Percentiles rank a stretch among this genome's conserved stretches.
Evolutionary conservation across 805 yeast species (phyloP).

Genomic region (Metschnikowia henanensis): DNA sequence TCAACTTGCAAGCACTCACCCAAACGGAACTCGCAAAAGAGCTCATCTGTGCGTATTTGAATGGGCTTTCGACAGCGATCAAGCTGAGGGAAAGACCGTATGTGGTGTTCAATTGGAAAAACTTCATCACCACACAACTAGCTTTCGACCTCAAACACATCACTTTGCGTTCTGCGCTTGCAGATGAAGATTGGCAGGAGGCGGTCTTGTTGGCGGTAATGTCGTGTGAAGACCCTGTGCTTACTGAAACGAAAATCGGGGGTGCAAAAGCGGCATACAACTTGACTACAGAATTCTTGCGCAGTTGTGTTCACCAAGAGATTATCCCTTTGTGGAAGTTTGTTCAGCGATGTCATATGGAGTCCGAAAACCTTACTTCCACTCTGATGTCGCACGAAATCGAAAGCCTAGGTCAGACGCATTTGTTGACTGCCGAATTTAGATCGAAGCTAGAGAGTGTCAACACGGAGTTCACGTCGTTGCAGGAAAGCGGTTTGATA

Average conservation of each 20-base stretch:
- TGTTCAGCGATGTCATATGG: constrained; percentile 28
- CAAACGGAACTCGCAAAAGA: constrained; percentile 17
- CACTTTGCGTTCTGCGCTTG: neutral
- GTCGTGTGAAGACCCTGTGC: constrained; percentile 1
- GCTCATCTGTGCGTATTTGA: constrained; percentile 23
- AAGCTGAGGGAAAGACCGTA: constrained; percentile 23
- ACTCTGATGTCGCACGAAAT: constrained; percentile 29
- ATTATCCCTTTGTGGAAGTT: constrained; percentile 27
- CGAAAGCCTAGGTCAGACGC: constrained; percentile 22
- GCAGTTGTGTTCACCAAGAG: constrained; percentile 31
- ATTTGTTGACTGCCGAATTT: constrained; percentile 19
- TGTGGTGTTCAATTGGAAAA: constrained; percentile 35
- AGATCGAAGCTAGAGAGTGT: constrained; percentile 32
- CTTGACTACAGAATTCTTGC: constrained; percentile 28
- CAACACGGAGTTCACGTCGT: constrained; percentile 40
- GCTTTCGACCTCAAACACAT: constrained; percentile 24
- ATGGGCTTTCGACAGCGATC: constrained; percentile 21
- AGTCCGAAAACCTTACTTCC: constrained; percentile 23
- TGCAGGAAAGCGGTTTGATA: constrained; percentile 40
- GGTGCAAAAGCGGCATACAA: constrained; percentile 21
- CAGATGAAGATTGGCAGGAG: constrained; percentile 5
- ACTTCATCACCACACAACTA: constrained; percentile 31
- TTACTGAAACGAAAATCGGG: constrained; percentile 11
- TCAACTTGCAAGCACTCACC: constrained; percentile 11
- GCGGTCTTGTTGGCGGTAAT: constrained; percentile 7